phyloP scores from a whole-genome alignment of 2,329 filamentous ascomycete species.

The Proliferodiscus dingleyae region DNA sequence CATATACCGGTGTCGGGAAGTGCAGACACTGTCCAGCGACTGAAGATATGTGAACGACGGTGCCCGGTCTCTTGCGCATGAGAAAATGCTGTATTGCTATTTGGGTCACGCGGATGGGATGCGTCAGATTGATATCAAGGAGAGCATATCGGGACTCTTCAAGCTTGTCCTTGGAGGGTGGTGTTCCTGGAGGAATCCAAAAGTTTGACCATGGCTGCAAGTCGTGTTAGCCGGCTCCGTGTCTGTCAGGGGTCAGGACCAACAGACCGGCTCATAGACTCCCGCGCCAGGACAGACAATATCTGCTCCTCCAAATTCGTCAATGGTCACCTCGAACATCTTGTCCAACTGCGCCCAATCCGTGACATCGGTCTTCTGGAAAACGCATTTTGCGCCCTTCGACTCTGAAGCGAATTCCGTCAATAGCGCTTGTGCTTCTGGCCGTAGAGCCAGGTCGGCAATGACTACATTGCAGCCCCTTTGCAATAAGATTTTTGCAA shows the following conservation, averaged over 20 bases:
- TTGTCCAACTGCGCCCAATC: constrained; percentile 36
- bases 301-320: constrained; percentile 33
- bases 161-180: constrained; percentile 37
- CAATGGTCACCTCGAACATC: constrained; percentile 33
- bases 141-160: constrained; percentile 38
- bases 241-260: background rate
- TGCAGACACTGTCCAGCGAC: constrained; percentile 39
- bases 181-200: constrained; percentile 42
- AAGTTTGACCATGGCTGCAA: constrained; percentile 43
- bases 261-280: constrained; percentile 39
- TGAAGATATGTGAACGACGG: constrained; percentile 43
- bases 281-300: constrained; percentile 44
- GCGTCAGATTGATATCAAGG: constrained; percentile 47
- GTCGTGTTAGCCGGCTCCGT: background rate
- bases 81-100: constrained; percentile 46
- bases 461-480: constrained; percentile 42
- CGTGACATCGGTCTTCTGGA: constrained; percentile 42
- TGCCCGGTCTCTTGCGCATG: constrained; percentile 23
- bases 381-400: constrained; percentile 32
- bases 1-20: constrained; percentile 41
- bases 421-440: constrained; percentile 36
- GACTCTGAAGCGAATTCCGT: constrained; percentile 12
- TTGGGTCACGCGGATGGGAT: constrained; percentile 47
- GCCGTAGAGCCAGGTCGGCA: constrained; percentile 40
- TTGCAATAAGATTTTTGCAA: constrained; percentile 39